Conservation (phyloP, 129 eudicot genomes). For the Pseudognaphalium luteoalbum region DNA sequence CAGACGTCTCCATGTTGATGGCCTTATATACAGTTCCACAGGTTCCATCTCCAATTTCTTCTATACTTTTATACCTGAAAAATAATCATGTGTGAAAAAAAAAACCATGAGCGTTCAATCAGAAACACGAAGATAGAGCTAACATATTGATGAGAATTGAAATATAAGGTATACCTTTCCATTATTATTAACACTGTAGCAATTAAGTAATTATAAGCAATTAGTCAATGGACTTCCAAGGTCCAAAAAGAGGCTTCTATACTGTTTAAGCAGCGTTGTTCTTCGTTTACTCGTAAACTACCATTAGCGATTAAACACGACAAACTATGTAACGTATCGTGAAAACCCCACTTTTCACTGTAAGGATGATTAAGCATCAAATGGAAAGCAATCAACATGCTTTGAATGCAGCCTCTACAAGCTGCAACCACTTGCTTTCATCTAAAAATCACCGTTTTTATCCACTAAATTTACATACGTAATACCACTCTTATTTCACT, state of each 20-base stretch:
- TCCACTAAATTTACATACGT: slow-evolving; percentile 23
- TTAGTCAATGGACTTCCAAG: slow-evolving; percentile 67
- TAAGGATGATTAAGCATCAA: slow-evolving; percentile 48
- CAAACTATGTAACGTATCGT: slow-evolving; percentile 43
- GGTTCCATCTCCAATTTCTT: slow-evolving; percentile 97
- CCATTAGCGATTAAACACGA: slow-evolving; percentile 37
- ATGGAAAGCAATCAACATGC: slow-evolving; percentile 71
- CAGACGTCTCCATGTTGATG: slow-evolving; percentile 67
- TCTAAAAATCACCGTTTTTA: slow-evolving; percentile 44
- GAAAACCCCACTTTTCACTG: slow-evolving; percentile 53
- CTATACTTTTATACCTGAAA: slow-evolving; percentile 73
- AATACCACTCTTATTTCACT: slow-evolving; percentile 29
- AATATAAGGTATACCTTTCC: slow-evolving; percentile 57
- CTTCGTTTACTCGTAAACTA: slow-evolving; percentile 46
- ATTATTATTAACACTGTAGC: slow-evolving; percentile 45
- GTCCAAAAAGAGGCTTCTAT: slow-evolving; percentile 66
- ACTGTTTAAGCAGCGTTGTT: slow-evolving; percentile 72
- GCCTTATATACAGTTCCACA: slow-evolving; percentile 94
- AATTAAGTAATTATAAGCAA: slow-evolving; percentile 13
- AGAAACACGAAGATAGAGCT: slow-evolving; percentile 10
- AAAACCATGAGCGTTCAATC: background rate
- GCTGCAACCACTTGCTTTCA: slow-evolving; percentile 81
- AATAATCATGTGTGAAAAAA: slow-evolving; percentile 21
- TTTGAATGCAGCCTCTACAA: slow-evolving; percentile 80
- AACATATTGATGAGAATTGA: background rate